Conservation (phyloP, 2,329 filamentous ascomycete species). For the Tolypocladium capitatum region DNA sequence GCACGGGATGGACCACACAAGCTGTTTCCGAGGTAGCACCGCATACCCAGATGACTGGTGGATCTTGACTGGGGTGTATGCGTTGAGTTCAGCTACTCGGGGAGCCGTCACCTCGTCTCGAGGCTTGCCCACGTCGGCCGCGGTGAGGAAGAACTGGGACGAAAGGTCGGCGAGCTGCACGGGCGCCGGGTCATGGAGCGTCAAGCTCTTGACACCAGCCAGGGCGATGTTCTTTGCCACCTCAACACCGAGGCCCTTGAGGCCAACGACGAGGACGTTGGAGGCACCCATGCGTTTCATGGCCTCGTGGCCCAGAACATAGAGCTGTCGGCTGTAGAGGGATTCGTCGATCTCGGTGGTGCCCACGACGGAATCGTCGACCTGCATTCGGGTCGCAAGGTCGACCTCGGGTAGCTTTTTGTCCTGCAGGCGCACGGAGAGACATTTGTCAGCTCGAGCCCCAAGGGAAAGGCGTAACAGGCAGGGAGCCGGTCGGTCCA, state of each 20-base stretch:
- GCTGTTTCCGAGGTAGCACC: no score
- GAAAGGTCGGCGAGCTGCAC: conserved; percentile 81
- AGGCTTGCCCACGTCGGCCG: conserved; percentile 81
- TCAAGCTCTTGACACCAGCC: conserved; percentile 93
- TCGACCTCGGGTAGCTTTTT: conserved; percentile 45
- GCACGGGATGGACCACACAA: conserved; percentile 2
- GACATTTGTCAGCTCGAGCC: conserved; percentile 4
- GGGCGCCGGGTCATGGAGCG: conserved; percentile 79
- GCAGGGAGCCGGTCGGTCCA: not conserved
- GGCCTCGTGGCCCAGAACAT: conserved; percentile 61
- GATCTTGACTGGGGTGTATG: conserved; percentile 81
- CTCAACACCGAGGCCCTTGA: conserved; percentile 91
- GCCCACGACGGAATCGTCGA: conserved; percentile 45
- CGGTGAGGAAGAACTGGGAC: conserved; percentile 89
- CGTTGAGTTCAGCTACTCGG: conserved; percentile 85
- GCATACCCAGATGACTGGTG: conserved; percentile 46
- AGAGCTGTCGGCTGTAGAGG: conserved; percentile 62
- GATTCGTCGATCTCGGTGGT: conserved; percentile 55
- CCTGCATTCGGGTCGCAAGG: conserved; percentile 51
- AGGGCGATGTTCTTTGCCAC: conserved; percentile 98
- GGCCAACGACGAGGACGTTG: conserved; percentile 80
- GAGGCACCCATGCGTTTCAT: conserved; percentile 99
- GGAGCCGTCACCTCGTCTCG: conserved; percentile 78
- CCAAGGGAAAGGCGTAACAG: not conserved
- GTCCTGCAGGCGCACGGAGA: conserved; percentile 21